phyloP scores from a whole-genome alignment of 169 alveolate genomes.

The Theileria orientalis region DNA sequence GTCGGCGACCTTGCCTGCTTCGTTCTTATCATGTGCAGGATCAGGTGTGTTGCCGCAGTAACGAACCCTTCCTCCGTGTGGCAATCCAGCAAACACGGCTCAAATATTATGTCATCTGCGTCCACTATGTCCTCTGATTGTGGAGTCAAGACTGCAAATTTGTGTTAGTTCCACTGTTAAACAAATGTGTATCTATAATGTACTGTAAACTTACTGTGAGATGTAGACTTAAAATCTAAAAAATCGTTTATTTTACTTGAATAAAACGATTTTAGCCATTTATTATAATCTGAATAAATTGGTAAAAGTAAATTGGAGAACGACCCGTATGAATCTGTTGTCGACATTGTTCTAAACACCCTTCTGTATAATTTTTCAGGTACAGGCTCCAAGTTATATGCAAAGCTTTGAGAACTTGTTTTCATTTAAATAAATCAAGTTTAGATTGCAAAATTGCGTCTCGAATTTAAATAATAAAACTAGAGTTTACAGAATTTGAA shows the following conservation, averaged over 20 bases:
- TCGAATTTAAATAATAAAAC: too few species aligned
- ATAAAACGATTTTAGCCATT: conserved; percentile 57
- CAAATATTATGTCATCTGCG: conserved; percentile 40
- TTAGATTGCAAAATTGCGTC: too few species aligned
- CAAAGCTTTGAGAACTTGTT: background rate
- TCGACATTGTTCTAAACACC: conserved; percentile 17
- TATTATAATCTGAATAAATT: conserved; percentile 38
- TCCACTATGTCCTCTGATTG: conserved; percentile 7
- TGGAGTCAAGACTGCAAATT: conserved; percentile 3
- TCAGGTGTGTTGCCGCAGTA: conserved; percentile 56
- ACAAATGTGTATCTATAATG: too few species aligned
- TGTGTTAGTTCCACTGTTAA: background rate
- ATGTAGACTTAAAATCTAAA: conserved; percentile 31
- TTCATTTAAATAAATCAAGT: too few species aligned
- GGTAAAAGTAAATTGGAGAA: conserved; percentile 22
- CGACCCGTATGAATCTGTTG: conserved; percentile 35
- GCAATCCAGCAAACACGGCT: conserved; percentile 64
- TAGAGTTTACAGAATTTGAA: too few species aligned
- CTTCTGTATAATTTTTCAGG: conserved; percentile 20
- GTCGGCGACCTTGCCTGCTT: conserved; percentile 58
- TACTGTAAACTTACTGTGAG: conserved; percentile 17
- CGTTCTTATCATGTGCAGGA: conserved; percentile 48
- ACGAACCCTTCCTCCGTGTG: conserved; percentile 69
- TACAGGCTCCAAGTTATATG: background rate
- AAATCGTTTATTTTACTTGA: conserved; percentile 55